These are phyloP conservation scores for Pisolithus tinctorius DNA, from an alignment of 768 basidiomycete genomes.

Conservation along the genomic window DNA sequence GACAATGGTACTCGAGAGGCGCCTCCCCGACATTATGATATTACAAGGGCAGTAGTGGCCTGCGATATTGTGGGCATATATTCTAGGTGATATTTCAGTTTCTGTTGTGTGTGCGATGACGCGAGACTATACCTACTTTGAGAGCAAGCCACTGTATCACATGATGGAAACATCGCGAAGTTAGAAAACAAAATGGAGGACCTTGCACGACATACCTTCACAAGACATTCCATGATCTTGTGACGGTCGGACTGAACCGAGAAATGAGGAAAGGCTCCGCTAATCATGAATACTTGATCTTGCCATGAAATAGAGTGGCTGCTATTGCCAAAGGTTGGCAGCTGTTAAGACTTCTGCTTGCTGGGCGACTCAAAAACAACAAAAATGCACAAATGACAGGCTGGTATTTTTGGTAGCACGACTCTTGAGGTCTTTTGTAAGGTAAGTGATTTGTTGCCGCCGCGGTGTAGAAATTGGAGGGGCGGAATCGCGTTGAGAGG, in stretches of 20 bases:
- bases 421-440: conserved; percentile 43
- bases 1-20: no score
- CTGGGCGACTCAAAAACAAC: background rate
- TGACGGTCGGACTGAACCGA: conserved; percentile 26
- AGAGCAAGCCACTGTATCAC: no score
- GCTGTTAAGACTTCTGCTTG: conserved; percentile 2
- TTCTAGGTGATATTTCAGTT: no score
- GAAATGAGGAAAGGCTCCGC: conserved; percentile 28
- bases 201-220: no score
- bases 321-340: conserved; percentile 70
- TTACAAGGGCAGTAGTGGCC: no score
- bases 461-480: conserved; percentile 21
- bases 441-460: conserved; percentile 22
- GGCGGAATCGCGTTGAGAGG: conserved; percentile 17
- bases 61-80: no score
- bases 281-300: conserved; percentile 35
- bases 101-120: no score
- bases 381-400: conserved; percentile 56
- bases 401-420: conserved; percentile 75
- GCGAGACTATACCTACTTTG: no score
- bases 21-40: no score
- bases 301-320: conserved; percentile 66
- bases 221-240: conserved; percentile 33
- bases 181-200: no score
- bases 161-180: no score